A percentile compares a stretch with the other conserved stretches of the same genome.
phyloP scores from a whole-genome alignment of 2,329 filamentous ascomycete genomes.

The Herpomyces periplanetae region DNA sequence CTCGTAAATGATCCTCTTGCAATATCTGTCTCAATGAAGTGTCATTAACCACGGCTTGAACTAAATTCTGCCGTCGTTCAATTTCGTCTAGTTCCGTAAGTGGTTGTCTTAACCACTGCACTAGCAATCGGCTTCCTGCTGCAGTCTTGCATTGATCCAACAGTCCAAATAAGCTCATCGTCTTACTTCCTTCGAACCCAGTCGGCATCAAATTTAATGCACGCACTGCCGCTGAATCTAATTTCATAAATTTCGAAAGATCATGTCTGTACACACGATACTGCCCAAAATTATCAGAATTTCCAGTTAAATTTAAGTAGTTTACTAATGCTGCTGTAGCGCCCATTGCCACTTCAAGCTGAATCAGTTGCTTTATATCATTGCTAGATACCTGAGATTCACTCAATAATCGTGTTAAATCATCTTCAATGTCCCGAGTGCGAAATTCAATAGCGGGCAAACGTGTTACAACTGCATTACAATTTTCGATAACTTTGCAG shows the following conservation, averaged over 20 bases:
- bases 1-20: conserved; percentile 75
- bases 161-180: conserved; percentile 74
- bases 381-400: conserved; percentile 53
- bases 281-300: conserved; percentile 77
- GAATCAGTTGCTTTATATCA: conserved; percentile 64
- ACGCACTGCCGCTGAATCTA: conserved; percentile 70
- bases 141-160: conserved; percentile 94
- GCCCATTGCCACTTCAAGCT: conserved; percentile 86
- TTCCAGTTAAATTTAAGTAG: conserved; percentile 60
- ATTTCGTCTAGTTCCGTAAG: conserved; percentile 70
- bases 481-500: conserved; percentile 56
- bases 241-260: conserved; percentile 83
- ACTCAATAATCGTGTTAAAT: conserved; percentile 47
- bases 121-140: conserved; percentile 48
- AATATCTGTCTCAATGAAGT: conserved; percentile 77
- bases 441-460: conserved; percentile 36
- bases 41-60: conserved; percentile 72
- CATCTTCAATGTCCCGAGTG: conserved; percentile 74
- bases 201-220: conserved; percentile 92
- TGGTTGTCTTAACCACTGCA: conserved; percentile 92
- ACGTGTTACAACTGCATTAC: conserved; percentile 59
- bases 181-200: conserved; percentile 70
- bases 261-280: conserved; percentile 94
- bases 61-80: conserved; percentile 57
- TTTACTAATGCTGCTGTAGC: conserved; percentile 74